Evolutionary conservation across 1,139 yeast genomes (phyloP), one percentile per base, ranked within the genome.

Genomic region (Spencermartinsiella ligniputridi): DNA sequence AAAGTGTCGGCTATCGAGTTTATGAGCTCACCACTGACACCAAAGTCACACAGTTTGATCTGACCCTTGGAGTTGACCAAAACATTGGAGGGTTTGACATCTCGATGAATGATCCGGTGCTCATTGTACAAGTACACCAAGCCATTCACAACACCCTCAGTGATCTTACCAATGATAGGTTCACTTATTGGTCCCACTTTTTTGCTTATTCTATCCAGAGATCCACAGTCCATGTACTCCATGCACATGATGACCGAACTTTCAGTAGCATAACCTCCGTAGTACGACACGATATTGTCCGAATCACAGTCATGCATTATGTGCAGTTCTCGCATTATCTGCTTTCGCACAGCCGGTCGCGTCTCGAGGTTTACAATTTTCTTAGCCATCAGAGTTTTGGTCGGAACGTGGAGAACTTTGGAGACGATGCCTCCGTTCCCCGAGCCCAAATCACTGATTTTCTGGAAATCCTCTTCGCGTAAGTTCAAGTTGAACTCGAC

Each of bases 201-300:
- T 52, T 70, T 72, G 50, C 82, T 68, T 24, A 90, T 83, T 51
- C 86, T 80, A 63, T 90, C 97, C 41, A 92, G 71, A 0, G 97
- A 88, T 0, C 96, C 94, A 64, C 96, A 86, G 65, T 92, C 95
- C 78, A 92, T 86, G 64, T 87, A 90, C 63, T 92, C 97, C 96
- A 90, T 88, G 64, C 96, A 83, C 52, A 92, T 84, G 16, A 88
- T 84, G 29, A 85, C 86, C 56, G 79, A 81, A 24, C 59, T 49
- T 54, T 76, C 80, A 52, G 76, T 74, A 39, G 83, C 74, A 60
- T 81, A 86, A 0, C 96, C 96, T 3, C 97, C 97, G 63, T 82
- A 90, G 62, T 89, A 92, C 41, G 86, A 88, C 40, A 89, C 86
- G 45, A 92, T 90, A 57, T 76, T 87, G 2, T 89, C 89, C 39